These are phyloP conservation scores for Kalaharituber pfeilii DNA, from an alignment of 2,329 filamentous ascomycete species.

Conservation along the genomic window DNA sequence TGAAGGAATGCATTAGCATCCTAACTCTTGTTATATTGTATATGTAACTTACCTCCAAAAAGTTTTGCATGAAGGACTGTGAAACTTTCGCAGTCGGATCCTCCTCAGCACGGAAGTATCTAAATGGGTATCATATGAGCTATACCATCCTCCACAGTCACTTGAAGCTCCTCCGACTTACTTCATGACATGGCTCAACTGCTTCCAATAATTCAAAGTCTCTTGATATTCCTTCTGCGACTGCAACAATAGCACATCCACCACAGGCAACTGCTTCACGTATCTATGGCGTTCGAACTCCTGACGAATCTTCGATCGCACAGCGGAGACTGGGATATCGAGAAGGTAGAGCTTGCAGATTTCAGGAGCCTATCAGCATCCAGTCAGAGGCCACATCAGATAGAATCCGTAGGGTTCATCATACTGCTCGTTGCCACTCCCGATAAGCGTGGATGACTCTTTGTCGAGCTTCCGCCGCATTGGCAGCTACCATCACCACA, in stretches of 20 bases:
- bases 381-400: too few relatives aligned
- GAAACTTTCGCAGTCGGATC: slow-evolving; percentile 51
- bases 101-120: slow-evolving; percentile 78
- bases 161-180: slow-evolving; percentile 4
- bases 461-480: slow-evolving; percentile 72
- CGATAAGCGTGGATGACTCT: slow-evolving; percentile 81
- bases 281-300: slow-evolving; percentile 94
- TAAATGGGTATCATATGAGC: slow-evolving; percentile 3
- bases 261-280: slow-evolving; percentile 69
- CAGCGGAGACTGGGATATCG: slow-evolving; percentile 66
- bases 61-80: slow-evolving; percentile 84
- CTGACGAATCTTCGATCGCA: slow-evolving; percentile 86
- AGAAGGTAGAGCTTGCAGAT: slow-evolving; percentile 96
- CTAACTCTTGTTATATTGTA: too few relatives aligned
- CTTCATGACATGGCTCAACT: slow-evolving; percentile 84
- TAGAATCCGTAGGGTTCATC: too few relatives aligned
- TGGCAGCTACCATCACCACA: slow-evolving; percentile 4
- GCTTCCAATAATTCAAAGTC: slow-evolving; percentile 99
- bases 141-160: neutral
- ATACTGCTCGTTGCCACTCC: slow-evolving; percentile 89
- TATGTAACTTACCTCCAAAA: slow-evolving; percentile 59
- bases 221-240: slow-evolving; percentile 94
- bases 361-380: slow-evolving; percentile 56
- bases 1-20: slow-evolving; percentile 4
- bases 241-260: slow-evolving; percentile 80